Percentiles rank a stretch among this genome's conserved stretches.
Conservation (phyloP, 116 monocot genomes). For the Papilionanthe hybrid region DNA sequence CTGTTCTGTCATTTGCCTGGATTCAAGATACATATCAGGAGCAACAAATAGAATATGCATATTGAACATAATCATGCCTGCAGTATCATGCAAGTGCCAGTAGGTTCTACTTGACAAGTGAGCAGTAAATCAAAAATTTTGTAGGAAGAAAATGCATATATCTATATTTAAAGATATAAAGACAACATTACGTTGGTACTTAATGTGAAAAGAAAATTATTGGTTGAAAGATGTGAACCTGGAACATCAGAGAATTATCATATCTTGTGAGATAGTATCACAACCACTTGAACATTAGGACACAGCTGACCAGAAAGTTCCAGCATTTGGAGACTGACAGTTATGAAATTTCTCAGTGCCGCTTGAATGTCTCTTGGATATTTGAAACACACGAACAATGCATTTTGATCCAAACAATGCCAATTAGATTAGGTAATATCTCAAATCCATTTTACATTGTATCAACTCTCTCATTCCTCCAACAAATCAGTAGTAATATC, state of each 20-base stretch:
- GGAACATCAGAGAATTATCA: neutral
- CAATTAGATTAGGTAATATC: no score
- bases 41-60: neutral
- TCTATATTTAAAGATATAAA: neutral
- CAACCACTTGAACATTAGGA: neutral
- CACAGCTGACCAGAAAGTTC: neutral
- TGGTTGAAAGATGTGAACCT: neutral
- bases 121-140: neutral
- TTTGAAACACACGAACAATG: no score
- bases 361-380: no score
- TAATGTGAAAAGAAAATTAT: neutral
- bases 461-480: no score
- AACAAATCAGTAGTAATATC: no score
- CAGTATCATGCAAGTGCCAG: neutral
- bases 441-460: no score
- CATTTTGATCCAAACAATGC: no score
- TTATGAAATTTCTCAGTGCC: neutral
- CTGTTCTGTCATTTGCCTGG: slow-evolving; percentile 88
- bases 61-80: neutral
- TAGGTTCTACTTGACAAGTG: neutral
- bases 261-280: neutral
- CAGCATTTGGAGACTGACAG: neutral
- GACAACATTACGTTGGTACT: no score
- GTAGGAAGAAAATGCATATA: neutral
- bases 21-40: slow-evolving; percentile 12